Percentiles rank a stretch among this genome's conserved stretches.
phyloP scores from a whole-genome alignment of 73 alveolate genomes.

The Paraurostyla sp. region DNA sequence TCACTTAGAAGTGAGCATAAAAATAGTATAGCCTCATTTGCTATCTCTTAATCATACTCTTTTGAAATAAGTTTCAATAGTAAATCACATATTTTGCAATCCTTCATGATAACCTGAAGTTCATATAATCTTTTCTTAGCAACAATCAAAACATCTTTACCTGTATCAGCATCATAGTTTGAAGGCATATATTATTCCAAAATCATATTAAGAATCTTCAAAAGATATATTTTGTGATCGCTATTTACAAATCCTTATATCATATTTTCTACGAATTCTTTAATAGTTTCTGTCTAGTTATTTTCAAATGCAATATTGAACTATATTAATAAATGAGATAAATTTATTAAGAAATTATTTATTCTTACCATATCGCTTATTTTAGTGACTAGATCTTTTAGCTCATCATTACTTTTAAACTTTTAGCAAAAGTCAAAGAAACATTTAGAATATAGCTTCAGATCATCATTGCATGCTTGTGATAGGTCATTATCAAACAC shows the following conservation, averaged over 20 bases:
- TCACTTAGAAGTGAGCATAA: not conserved
- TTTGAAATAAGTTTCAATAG: not conserved
- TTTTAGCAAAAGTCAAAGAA: constrained; percentile 47
- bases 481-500: constrained; percentile 63
- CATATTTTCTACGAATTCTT: constrained; percentile 45
- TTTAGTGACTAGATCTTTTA: constrained; percentile 7
- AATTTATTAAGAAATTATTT: not conserved
- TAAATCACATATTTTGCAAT: not conserved
- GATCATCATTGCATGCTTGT: constrained; percentile 40
- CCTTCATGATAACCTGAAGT: constrained; percentile 1
- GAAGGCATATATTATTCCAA: constrained; percentile 6
- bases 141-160: not conserved
- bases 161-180: constrained; percentile 12
- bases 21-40: not conserved
- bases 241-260: not conserved
- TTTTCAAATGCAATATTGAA: constrained; percentile 52
- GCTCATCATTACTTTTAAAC: constrained; percentile 22
- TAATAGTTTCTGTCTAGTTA: constrained; percentile 7
- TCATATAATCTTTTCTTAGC: constrained; percentile 15
- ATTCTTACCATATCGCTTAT: constrained; percentile 30
- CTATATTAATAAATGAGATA: not conserved
- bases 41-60: not conserved
- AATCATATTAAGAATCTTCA: constrained; percentile 14
- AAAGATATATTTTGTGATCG: not conserved
- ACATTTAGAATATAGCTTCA: constrained; percentile 46